phyloP scores from a whole-genome alignment of 495 filamentous ascomycete species.

The Penicillium paradoxum region DNA sequence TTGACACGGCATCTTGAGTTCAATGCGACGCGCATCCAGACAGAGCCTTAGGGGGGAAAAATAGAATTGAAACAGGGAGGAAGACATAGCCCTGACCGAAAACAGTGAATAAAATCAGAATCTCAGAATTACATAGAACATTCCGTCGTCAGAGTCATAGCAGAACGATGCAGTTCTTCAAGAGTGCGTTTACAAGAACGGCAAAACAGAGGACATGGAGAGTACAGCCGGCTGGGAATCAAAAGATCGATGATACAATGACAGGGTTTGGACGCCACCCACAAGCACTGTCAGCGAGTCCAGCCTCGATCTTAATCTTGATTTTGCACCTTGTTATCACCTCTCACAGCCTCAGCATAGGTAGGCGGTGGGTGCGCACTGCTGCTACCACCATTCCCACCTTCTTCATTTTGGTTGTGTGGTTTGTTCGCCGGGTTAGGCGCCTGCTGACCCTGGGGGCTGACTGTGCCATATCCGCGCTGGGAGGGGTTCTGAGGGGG shows the following conservation, averaged over 20 bases:
- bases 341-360: conserved; percentile 80
- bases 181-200: not conserved
- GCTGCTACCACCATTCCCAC: conserved; percentile 22
- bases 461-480: conserved; percentile 37
- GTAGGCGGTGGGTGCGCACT: conserved; percentile 59
- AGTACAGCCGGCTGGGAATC: not conserved
- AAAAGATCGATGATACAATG: not conserved
- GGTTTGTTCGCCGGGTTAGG: conserved; percentile 13
- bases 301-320: conserved; percentile 44
- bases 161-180: conserved; percentile 2
- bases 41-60: not conserved
- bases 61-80: not conserved
- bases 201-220: not conserved
- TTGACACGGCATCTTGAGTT: not conserved
- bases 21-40: not conserved
- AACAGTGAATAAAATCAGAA: not conserved
- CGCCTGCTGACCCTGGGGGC: conserved; percentile 22
- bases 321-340: conserved; percentile 83
- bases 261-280: not conserved
- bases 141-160: conserved; percentile 12
- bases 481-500: conserved; percentile 36
- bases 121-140: conserved; percentile 10
- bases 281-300: not conserved
- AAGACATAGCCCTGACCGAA: not conserved
- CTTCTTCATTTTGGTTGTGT: conserved; percentile 22